phyloP scores from a whole-genome alignment of 805 yeast genomes.

The Barnettozyma salicaria region DNA sequence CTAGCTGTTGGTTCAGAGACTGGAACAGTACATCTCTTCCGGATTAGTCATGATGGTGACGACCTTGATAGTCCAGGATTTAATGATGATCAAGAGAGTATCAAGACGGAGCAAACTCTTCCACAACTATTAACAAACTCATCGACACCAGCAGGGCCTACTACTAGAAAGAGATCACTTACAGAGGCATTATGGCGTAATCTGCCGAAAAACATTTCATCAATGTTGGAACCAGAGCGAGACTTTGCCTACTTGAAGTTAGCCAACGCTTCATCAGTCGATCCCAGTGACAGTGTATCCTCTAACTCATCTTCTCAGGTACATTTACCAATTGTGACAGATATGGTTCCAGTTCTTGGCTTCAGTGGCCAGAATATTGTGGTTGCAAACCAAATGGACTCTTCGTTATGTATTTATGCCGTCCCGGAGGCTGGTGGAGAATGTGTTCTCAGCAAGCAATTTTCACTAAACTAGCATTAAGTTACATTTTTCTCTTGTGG shows the following conservation, averaged over 20 bases:
- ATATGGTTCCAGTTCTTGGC: slow-evolving; percentile 10
- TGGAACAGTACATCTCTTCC: slow-evolving; percentile 60
- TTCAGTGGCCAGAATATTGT: slow-evolving; percentile 18
- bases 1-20: slow-evolving; percentile 56
- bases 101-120: slow-evolving; percentile 10
- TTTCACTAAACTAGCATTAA: no score
- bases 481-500: no score
- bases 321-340: no score
- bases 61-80: slow-evolving; percentile 1
- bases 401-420: slow-evolving; percentile 47
- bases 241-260: slow-evolving; percentile 57
- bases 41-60: slow-evolving; percentile 27
- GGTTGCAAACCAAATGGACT: slow-evolving; percentile 32
- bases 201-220: slow-evolving; percentile 30
- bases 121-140: slow-evolving; percentile 10
- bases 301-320: no score
- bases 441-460: slow-evolving; percentile 52
- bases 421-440: slow-evolving; percentile 63
- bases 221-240: slow-evolving; percentile 59
- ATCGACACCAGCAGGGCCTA: background rate
- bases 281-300: no score
- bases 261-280: slow-evolving; percentile 16
- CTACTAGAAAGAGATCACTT: slow-evolving; percentile 16
- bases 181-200: slow-evolving; percentile 24
- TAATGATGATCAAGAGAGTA: background rate